These are phyloP conservation scores for Crassisporium funariophilum DNA, from an alignment of 768 basidiomycete species.

Conservation along the genomic window DNA sequence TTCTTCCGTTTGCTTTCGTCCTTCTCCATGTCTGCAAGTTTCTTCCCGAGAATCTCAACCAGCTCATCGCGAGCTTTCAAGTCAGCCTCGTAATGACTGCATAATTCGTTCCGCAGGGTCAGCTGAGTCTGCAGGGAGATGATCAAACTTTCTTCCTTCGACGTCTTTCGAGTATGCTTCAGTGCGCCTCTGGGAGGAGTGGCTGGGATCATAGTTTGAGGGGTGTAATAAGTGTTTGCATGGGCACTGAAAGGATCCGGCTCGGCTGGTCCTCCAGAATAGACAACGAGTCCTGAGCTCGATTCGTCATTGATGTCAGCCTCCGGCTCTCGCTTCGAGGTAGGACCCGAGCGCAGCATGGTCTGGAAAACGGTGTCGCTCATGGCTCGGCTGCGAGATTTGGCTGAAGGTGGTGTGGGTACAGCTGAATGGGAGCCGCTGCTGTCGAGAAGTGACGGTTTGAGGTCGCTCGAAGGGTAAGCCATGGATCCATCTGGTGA, in stretches of 20 bases:
- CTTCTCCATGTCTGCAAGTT: slow-evolving; percentile 56
- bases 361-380: slow-evolving; percentile 69
- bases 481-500: slow-evolving; percentile 27
- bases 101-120: slow-evolving; percentile 72
- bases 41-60: slow-evolving; percentile 58
- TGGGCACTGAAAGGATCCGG: slow-evolving; percentile 77
- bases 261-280: slow-evolving; percentile 41
- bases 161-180: slow-evolving; percentile 58
- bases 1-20: slow-evolving; percentile 63
- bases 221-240: slow-evolving; percentile 77
- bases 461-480: slow-evolving; percentile 34
- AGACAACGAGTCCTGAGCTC: slow-evolving; percentile 48
- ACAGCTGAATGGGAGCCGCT: slow-evolving; percentile 16
- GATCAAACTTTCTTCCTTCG: slow-evolving; percentile 72
- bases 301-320: slow-evolving; percentile 68
- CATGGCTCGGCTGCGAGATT: slow-evolving; percentile 52
- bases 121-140: slow-evolving; percentile 76
- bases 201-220: slow-evolving; percentile 69
- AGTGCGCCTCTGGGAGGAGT: slow-evolving; percentile 55
- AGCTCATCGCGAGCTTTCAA: slow-evolving; percentile 73
- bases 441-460: slow-evolving; percentile 21
- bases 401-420: slow-evolving; percentile 31
- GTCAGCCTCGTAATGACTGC: slow-evolving; percentile 76
- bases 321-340: slow-evolving; percentile 45
- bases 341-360: slow-evolving; percentile 45